Evolutionary conservation across 2,329 filamentous ascomycete species (phyloP).

Genomic region (Beauveria rudraprayagi): DNA sequence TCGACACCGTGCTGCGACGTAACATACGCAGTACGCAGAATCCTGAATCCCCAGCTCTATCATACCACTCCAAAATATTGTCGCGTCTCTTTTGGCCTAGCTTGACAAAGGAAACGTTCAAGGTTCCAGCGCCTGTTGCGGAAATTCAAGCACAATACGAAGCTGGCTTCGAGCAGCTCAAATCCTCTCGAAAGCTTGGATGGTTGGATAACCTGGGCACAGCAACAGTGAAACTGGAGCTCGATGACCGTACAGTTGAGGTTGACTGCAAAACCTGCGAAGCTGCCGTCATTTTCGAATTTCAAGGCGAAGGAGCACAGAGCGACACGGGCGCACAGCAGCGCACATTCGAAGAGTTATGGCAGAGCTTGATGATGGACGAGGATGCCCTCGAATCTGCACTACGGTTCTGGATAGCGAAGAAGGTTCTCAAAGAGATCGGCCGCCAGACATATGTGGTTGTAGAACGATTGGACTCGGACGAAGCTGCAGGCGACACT

Average conservation of each 20-base stretch:
- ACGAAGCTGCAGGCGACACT: conserved; percentile 18
- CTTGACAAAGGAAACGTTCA: conserved; percentile 61
- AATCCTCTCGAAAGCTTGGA: conserved; percentile 74
- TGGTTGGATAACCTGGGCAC: conserved; percentile 81
- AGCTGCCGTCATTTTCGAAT: conserved; percentile 79
- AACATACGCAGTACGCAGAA: conserved; percentile 18
- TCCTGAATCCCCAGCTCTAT: conserved; percentile 17
- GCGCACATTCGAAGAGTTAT: conserved; percentile 45
- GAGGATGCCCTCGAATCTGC: conserved; percentile 61
- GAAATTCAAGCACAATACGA: conserved; percentile 64
- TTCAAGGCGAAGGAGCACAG: conserved; percentile 44
- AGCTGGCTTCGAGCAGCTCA: conserved; percentile 67
- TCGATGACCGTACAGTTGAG: conserved; percentile 68
- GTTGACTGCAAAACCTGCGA: conserved; percentile 76
- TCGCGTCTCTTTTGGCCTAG: conserved; percentile 92
- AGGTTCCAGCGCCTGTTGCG: conserved; percentile 50
- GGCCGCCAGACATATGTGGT: conserved; percentile 53
- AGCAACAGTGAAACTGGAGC: conserved; percentile 70
- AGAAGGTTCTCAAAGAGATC: conserved; percentile 54
- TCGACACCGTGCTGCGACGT: conserved; percentile 60
- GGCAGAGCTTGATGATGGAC: conserved; percentile 59
- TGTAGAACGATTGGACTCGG: conserved; percentile 53
- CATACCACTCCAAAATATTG: conserved; percentile 74
- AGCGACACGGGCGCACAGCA: conserved; percentile 27
- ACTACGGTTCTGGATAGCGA: conserved; percentile 63